These are phyloP conservation scores for Xylaria sp. DNA, from an alignment of 2,329 filamentous ascomycete species.

Conservation along the genomic window DNA sequence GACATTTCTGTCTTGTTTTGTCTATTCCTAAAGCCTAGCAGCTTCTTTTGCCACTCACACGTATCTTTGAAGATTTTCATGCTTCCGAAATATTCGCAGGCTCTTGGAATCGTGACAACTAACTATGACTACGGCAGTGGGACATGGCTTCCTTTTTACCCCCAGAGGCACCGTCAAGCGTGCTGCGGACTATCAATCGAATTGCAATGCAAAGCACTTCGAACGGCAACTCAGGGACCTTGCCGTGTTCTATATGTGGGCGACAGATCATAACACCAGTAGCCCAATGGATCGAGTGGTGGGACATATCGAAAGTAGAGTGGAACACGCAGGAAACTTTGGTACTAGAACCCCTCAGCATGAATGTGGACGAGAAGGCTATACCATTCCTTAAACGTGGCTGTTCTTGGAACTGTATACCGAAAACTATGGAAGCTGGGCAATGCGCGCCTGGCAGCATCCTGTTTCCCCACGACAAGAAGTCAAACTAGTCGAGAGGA, in stretches of 20 bases:
- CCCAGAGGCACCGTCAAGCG: constrained; percentile 51
- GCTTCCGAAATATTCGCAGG: background rate
- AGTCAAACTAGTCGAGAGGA: background rate
- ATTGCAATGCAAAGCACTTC: constrained; percentile 55
- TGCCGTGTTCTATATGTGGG: constrained; percentile 63
- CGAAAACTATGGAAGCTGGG: constrained; percentile 23
- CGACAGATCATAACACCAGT: constrained; percentile 61
- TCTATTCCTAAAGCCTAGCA: background rate
- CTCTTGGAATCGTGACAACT: background rate
- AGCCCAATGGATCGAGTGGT: constrained; percentile 73
- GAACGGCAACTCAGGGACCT: constrained; percentile 55
- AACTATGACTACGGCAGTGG: constrained; percentile 31
- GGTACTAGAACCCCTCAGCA: constrained; percentile 26
- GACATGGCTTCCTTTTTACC: constrained; percentile 58
- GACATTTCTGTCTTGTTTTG: background rate
- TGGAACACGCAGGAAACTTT: background rate
- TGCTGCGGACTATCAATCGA: constrained; percentile 54
- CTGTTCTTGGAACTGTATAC: constrained; percentile 36
- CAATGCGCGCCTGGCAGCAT: constrained; percentile 26
- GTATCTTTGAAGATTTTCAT: background rate
- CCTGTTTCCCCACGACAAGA: background rate
- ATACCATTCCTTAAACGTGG: constrained; percentile 43
- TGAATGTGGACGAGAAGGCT: constrained; percentile 28
- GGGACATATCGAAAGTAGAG: constrained; percentile 51
- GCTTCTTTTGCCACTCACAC: background rate